phyloP scores from a whole-genome alignment of 2,329 filamentous ascomycete genomes.

The Lithohypha guttulata region DNA sequence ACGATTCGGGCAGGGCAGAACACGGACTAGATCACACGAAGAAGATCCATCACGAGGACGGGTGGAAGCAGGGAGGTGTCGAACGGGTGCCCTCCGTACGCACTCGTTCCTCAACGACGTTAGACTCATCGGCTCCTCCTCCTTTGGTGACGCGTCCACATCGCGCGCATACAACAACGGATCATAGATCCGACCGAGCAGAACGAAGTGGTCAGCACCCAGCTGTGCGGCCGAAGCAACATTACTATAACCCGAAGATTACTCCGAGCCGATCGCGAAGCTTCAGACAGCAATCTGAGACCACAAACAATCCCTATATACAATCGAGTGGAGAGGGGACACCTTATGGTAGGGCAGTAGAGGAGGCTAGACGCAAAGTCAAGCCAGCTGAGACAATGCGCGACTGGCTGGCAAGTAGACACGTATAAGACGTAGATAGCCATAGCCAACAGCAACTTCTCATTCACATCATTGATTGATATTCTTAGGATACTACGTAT shows the following conservation, averaged over 20 bases:
- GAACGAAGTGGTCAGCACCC: background rate
- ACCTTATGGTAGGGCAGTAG: constrained; percentile 3
- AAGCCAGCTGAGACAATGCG: constrained; percentile 8
- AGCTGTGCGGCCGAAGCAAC: constrained; percentile 1
- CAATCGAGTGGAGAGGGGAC: background rate
- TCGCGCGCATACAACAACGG: background rate
- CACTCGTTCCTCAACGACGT: background rate
- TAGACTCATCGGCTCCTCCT: background rate
- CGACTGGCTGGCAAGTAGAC: constrained; percentile 2
- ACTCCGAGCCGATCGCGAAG: constrained; percentile 6
- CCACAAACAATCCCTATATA: background rate
- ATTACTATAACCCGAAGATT: constrained; percentile 7
- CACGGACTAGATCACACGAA: background rate
- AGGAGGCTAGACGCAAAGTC: constrained; percentile 3
- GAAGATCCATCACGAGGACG: constrained; percentile 5
- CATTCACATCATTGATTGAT: too few relatives aligned
- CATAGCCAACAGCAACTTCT: too few relatives aligned
- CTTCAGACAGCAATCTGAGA: background rate
- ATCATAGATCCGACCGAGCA: background rate
- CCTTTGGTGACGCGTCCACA: background rate
- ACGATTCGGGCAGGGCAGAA: constrained; percentile 1
- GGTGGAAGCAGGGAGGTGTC: background rate
- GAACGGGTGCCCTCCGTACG: background rate
- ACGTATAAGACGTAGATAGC: too few relatives aligned
- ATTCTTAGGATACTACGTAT: too few relatives aligned